phyloP scores from a whole-genome alignment of 148 eudicot genomes.

The Chenopodium suecicum region DNA sequence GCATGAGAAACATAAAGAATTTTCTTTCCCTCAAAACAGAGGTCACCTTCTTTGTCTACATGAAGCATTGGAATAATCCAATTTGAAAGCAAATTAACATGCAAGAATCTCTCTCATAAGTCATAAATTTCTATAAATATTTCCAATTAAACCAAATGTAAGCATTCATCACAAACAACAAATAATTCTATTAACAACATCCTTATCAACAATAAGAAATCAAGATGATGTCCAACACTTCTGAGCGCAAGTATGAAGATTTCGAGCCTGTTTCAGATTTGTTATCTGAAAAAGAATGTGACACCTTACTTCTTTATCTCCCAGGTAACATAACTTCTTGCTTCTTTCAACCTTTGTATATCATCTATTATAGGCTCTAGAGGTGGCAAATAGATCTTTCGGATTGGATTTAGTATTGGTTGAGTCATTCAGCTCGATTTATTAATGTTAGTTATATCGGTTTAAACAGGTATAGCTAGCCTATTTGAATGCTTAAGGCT shows the following conservation, averaged over 20 bases:
- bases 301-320: constrained; percentile 51
- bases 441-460: neutral
- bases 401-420: neutral
- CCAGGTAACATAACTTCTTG: constrained; percentile 42
- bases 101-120: neutral
- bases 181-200: neutral
- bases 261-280: constrained; percentile 45
- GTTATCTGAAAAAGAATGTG: constrained; percentile 43
- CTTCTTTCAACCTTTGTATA: neutral
- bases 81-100: constrained; percentile 27
- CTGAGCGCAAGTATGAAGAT: constrained; percentile 34
- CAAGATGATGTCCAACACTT: constrained; percentile 23
- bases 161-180: constrained; percentile 15
- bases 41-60: constrained; percentile 24
- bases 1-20: constrained; percentile 26
- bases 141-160: neutral
- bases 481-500: neutral
- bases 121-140: constrained; percentile 1
- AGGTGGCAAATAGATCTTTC: neutral
- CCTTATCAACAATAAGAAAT: constrained; percentile 3
- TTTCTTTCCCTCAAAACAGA: constrained; percentile 29
- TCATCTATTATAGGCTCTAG: neutral
- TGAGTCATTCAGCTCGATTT: neutral
- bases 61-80: constrained; percentile 28
- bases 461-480: neutral